These are phyloP conservation scores for Fusarium sacchari DNA, from an alignment of 2,329 filamentous ascomycete genomes.

Conservation along the genomic window DNA sequence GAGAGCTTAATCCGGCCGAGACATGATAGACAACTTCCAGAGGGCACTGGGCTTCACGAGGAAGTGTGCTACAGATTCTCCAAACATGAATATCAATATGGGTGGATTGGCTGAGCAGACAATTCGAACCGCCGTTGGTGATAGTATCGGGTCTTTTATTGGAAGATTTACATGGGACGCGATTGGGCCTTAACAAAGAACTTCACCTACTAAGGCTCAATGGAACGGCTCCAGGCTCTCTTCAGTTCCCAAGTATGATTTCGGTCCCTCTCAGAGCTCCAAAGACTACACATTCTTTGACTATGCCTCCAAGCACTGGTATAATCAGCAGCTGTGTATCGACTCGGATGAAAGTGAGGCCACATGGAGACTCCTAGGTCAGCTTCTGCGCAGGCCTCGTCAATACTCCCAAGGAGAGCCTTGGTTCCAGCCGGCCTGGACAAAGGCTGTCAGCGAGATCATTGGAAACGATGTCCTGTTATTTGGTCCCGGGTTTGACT, in stretches of 20 bases:
- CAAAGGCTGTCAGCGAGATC: background rate
- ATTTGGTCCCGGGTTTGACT: background rate
- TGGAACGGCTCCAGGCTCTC: background rate
- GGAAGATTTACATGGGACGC: background rate
- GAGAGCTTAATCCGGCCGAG: too few relatives aligned
- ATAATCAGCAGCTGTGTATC: background rate
- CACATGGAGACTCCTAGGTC: background rate
- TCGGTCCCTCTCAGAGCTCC: background rate
- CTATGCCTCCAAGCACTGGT: background rate
- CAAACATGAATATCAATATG: too few relatives aligned
- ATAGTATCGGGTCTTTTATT: background rate
- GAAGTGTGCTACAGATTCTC: too few relatives aligned
- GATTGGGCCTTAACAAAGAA: background rate
- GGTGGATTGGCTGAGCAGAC: background rate
- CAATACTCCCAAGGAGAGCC: background rate
- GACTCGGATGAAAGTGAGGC: fast-evolving
- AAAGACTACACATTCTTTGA: background rate
- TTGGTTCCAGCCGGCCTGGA: background rate
- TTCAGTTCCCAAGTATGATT: too few relatives aligned
- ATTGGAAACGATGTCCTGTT: background rate
- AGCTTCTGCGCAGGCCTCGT: background rate
- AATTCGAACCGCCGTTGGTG: background rate
- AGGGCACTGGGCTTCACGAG: background rate
- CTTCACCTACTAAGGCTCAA: background rate
- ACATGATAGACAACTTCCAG: background rate